Percentiles rank a stretch among this genome's conserved stretches.
Evolutionary conservation across 805 yeast species (phyloP).

Genomic region (Yamadazyma paraphyllophila): DNA sequence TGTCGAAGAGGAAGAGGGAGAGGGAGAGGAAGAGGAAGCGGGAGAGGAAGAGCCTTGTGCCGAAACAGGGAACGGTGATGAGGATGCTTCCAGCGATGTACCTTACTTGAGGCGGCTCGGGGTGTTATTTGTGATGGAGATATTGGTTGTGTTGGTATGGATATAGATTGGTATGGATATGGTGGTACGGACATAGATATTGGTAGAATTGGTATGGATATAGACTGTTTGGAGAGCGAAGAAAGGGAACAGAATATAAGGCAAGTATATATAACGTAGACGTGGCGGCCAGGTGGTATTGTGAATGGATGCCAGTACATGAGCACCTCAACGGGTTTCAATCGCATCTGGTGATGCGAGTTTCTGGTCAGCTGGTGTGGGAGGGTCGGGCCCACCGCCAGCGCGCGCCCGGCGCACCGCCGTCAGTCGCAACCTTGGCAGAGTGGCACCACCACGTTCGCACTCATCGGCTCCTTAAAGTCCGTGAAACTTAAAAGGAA

Average conservation of each 20-base stretch:
- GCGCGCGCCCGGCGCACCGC: not conserved
- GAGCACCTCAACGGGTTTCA: too few relatives aligned
- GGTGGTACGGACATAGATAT: not conserved
- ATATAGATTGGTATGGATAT: not conserved
- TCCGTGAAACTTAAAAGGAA: conserved; percentile 1
- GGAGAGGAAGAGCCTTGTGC: not conserved
- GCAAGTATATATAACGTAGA: too few relatives aligned
- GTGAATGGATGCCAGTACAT: too few relatives aligned
- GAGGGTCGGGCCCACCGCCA: too few relatives aligned
- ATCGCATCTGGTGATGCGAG: too few relatives aligned
- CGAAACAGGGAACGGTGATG: not conserved
- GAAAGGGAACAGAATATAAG: too few relatives aligned
- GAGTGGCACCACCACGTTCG: not conserved
- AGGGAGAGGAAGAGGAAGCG: not conserved
- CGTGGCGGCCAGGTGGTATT: too few relatives aligned
- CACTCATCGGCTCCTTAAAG: conserved; percentile 2
- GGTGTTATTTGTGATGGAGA: not conserved
- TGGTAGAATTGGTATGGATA: not conserved
- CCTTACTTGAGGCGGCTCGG: not conserved
- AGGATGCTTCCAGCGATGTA: not conserved
- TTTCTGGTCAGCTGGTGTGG: too few relatives aligned
- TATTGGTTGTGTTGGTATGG: not conserved
- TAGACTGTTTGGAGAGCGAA: not conserved
- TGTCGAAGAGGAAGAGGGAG: not conserved
- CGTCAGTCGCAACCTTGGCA: not conserved